Conservation (phyloP, 106 monocot genomes). For the Amphibolis antarctica region DNA sequence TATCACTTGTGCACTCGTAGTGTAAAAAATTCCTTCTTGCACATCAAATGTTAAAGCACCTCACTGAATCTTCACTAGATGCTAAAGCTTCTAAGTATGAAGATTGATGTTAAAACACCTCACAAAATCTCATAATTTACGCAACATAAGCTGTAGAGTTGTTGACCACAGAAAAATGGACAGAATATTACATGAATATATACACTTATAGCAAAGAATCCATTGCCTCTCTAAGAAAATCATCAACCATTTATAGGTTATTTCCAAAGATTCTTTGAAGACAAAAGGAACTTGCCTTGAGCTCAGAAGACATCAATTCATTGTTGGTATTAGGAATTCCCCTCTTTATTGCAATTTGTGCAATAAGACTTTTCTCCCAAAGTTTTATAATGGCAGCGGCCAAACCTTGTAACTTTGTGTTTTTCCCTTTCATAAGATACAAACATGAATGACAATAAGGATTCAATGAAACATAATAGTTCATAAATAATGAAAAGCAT, state of each 20-base stretch:
- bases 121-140: too few species aligned
- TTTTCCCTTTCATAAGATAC: slow-evolving; percentile 50
- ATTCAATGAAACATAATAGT: slow-evolving; percentile 6
- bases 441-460: slow-evolving; percentile 10
- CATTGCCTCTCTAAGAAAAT: background rate
- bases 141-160: too few species aligned
- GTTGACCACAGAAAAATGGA: too few species aligned
- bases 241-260: background rate
- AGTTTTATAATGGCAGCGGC: slow-evolving; percentile 85
- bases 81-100: too few species aligned
- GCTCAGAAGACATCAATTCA: slow-evolving; percentile 49
- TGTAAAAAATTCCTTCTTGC: too few species aligned
- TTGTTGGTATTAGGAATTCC: slow-evolving; percentile 60
- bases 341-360: slow-evolving; percentile 81
- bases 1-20: too few species aligned
- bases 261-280: background rate
- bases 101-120: too few species aligned
- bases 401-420: slow-evolving; percentile 64
- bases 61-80: too few species aligned
- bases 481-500: background rate
- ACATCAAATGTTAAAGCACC: too few species aligned
- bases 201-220: background rate
- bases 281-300: slow-evolving; percentile 51
- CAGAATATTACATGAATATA: too few species aligned
- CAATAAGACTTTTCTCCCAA: slow-evolving; percentile 82